Evolutionary conservation across 176 grass and related monocot genomes (phyloP), one percentile per base, ranked within the genome.

Genomic region (Eragrostis nindensis): DNA sequence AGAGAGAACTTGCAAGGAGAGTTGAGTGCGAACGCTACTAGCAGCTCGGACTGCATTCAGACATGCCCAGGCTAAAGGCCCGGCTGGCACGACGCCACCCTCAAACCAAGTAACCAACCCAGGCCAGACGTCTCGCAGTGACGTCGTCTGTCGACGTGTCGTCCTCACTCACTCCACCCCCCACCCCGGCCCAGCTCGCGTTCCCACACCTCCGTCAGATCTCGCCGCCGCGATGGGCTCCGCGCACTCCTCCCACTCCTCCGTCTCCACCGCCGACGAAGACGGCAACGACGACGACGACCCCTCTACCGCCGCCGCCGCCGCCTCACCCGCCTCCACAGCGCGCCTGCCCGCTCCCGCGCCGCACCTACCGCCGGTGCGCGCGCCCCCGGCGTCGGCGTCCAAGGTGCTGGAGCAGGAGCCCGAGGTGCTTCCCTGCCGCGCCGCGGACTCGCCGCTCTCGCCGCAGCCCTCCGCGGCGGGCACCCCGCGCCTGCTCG

Each of bases 361-460:
- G n/a, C 82, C 43, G 4, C 73, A 71, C 19, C 80, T 74, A 11
- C 45, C 79, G 63, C 77, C 81, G 81, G 80, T 45, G 68, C 73
- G 18, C 66, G 60, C 42, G 56, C 53, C 74, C 29, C 87, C 77
- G 9, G 46, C 82, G 62, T 70, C 87, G 32, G 61, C 75, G 64
- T 86, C 89, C 74, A 97, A 94, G 82, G 87, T 97, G 57, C 85
- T 97, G 41, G 89, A 97, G 92, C 94, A 97, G 41, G 94, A 97
- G 48, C 94, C 91, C 15, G 94, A 97, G 85, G 86, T 94, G 75
- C 91, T 97, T n/a, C 94, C 90, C 53, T 97, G 94, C 71, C 91
- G 68, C 7, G 91, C 89, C 53, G 89, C 94, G 6, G 91, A 88
- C 36, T 94, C 94, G 57, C 94, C 94, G 6, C 91, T 97, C 66